Conservation (phyloP, 2,329 filamentous ascomycete species). For the Atkinsonella hypoxylon region DNA sequence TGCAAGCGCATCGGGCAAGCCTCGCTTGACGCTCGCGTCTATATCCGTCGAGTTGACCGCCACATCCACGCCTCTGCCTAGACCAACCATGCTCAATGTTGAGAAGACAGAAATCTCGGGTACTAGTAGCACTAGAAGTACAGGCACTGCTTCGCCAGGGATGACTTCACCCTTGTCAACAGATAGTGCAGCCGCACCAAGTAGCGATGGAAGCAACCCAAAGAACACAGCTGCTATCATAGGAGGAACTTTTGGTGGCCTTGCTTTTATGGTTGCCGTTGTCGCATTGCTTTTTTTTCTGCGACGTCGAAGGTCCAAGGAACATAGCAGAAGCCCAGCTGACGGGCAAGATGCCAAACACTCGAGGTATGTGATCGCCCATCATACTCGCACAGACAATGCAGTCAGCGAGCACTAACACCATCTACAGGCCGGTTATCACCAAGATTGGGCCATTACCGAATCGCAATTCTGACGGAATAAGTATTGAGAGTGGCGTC, state of each 20-base stretch:
- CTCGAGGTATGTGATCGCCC: slow-evolving; percentile 23
- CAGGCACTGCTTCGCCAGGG: background rate
- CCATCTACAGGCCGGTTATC: slow-evolving; percentile 17
- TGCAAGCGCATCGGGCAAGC: slow-evolving; percentile 31
- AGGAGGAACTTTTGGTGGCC: slow-evolving; percentile 40
- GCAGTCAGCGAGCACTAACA: slow-evolving; percentile 7
- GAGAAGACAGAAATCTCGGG: slow-evolving; percentile 8
- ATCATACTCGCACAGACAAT: background rate
- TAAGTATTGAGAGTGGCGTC: slow-evolving; percentile 1
- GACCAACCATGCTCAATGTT: slow-evolving; percentile 29
- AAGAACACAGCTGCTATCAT: slow-evolving; percentile 37
- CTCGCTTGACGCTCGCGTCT: slow-evolving; percentile 22
- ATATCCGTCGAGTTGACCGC: slow-evolving; percentile 30
- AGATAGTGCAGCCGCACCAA: slow-evolving; percentile 15
- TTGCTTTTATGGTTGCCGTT: slow-evolving; percentile 32
- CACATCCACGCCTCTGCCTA: slow-evolving; percentile 24
- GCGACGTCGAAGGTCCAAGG: slow-evolving; percentile 22
- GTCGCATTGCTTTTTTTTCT: slow-evolving; percentile 30
- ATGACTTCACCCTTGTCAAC: slow-evolving; percentile 9
- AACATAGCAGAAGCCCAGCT: background rate
- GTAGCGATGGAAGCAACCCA: slow-evolving; percentile 15
- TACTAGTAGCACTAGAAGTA: background rate
- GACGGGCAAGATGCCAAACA: slow-evolving; percentile 23
- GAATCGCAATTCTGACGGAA: slow-evolving; percentile 7
- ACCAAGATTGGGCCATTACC: slow-evolving; percentile 11